Percentiles rank a stretch among this genome's conserved stretches.
Conservation (phyloP, 2,329 filamentous ascomycete species). For the Claviceps purpurea region DNA sequence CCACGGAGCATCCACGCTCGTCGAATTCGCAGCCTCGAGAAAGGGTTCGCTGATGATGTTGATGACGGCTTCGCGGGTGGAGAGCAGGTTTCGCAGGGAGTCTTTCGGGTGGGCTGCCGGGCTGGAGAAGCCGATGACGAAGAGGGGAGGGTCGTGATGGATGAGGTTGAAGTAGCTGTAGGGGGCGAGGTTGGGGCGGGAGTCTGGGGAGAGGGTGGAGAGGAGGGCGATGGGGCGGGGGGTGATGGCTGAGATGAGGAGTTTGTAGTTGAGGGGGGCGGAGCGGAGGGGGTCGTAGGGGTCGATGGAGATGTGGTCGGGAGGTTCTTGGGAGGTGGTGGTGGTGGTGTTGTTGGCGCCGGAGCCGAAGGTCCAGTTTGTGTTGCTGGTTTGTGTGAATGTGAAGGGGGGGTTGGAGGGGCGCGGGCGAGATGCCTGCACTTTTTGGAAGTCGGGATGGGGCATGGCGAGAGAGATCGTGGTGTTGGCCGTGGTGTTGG, state of each 20-base stretch:
- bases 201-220: conserved; percentile 46
- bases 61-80: conserved; percentile 64
- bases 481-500: conserved; percentile 18
- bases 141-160: conserved; percentile 75
- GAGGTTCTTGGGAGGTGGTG: background rate
- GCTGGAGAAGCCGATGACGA: conserved; percentile 45
- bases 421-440: conserved; percentile 51
- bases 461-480: conserved; percentile 38
- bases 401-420: conserved; percentile 40
- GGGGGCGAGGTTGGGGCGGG: conserved; percentile 60
- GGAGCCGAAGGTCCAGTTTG: conserved; percentile 51
- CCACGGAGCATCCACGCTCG: conserved; percentile 63
- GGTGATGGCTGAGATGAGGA: conserved; percentile 70
- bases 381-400: conserved; percentile 49
- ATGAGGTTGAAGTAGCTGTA: conserved; percentile 81
- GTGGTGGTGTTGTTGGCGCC: conserved; percentile 42
- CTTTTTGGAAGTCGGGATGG: conserved; percentile 61
- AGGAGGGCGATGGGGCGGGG: conserved; percentile 67
- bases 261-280: conserved; percentile 71
- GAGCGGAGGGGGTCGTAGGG: conserved; percentile 60
- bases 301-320: conserved; percentile 60
- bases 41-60: conserved; percentile 81
- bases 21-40: conserved; percentile 77
- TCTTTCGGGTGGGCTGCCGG: conserved; percentile 53
- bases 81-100: conserved; percentile 58